Evolutionary conservation across 768 basidiomycete genomes (phyloP), one percentile per base, ranked within the genome.

Genomic region (Dentipellis sp.): DNA sequence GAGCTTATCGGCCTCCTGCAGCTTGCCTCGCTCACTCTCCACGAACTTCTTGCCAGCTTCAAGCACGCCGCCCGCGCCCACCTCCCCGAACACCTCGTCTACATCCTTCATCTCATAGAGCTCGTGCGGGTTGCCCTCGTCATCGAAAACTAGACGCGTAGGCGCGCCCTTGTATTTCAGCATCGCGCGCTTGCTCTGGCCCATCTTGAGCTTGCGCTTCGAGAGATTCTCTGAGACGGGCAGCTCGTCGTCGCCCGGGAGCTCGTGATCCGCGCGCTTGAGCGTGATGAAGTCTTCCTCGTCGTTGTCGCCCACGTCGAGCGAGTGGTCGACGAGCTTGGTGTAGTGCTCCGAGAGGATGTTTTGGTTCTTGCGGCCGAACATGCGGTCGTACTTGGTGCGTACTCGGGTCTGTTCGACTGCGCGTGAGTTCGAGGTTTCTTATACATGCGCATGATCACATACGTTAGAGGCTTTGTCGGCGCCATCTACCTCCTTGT

Each of bases 301-400:
- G 37, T 74, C 71, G 12, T 69, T 79, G 12, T 72, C 74, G 29
- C 66, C 64, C 10, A 66, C 71, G 11, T 68, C 74, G 9, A 70
- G 73, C 42, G 74, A 75, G 61, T 86, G 86, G 58, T 91, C 88
- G 58, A 98, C 75, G 39, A 99, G 83, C 65, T 91, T 92, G 56
- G 75, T 78, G 72, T 97, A 97, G 69, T 97, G 94, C 58, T 84
- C 81, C 0, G 94, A 92, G 35, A 97, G 78, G 50, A 97, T 85
- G 60, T 84, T 86, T 68, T 97, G 94, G 67, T 97, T 97, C 69
- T 91, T 95, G 56, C 94, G 83, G 65, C 90, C 88, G 67, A 97
- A 98, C 94, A 99, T 97, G 53, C 91, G 83, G 69, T 97, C 95
- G 68, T 97, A 97, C 71, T 95, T 97, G 2, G 95, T 97, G 52